These are phyloP conservation scores for Circinella umbellata DNA, from an alignment of 371 early-diverging fungal genomes.

Conservation along the genomic window DNA sequence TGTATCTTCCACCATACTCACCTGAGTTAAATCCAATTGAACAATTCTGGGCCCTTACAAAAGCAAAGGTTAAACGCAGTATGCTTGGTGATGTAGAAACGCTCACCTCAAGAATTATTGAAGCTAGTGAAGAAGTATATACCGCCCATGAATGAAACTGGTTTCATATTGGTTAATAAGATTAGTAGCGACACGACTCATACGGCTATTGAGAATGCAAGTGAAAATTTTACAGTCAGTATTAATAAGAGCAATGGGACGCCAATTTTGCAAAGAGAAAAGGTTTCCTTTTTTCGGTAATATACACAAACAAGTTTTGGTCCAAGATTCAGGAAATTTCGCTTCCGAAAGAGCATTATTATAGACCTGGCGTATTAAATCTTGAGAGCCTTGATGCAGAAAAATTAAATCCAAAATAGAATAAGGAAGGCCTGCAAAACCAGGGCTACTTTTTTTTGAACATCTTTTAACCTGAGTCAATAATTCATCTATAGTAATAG, in stretches of 20 bases:
- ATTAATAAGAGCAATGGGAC: conserved; percentile 28
- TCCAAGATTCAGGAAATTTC: too few species aligned
- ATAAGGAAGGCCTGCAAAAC: too few species aligned
- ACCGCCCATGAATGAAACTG: conserved; percentile 16
- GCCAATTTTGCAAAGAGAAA: conserved; percentile 23
- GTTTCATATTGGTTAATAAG: conserved; percentile 16
- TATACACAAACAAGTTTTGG: too few species aligned
- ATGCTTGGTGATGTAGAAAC: not conserved
- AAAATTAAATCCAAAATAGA: too few species aligned
- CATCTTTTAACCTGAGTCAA: too few species aligned
- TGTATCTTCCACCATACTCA: conserved; percentile 1
- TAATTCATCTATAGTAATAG: too few species aligned
- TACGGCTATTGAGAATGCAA: conserved; percentile 11
- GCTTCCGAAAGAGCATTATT: too few species aligned
- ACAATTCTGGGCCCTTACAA: not conserved
- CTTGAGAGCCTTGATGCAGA: too few species aligned
- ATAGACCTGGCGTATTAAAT: too few species aligned
- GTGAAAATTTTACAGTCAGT: conserved; percentile 25
- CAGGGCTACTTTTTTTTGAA: too few species aligned
- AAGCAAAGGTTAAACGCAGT: conserved; percentile 15
- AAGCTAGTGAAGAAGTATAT: conserved; percentile 3
- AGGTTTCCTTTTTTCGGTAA: too few species aligned
- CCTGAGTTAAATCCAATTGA: conserved; percentile 10
- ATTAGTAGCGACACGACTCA: not conserved
- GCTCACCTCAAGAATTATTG: not conserved